Conservation (phyloP, 257 asterid genomes). For the Oldenlandia corymbosa region DNA sequence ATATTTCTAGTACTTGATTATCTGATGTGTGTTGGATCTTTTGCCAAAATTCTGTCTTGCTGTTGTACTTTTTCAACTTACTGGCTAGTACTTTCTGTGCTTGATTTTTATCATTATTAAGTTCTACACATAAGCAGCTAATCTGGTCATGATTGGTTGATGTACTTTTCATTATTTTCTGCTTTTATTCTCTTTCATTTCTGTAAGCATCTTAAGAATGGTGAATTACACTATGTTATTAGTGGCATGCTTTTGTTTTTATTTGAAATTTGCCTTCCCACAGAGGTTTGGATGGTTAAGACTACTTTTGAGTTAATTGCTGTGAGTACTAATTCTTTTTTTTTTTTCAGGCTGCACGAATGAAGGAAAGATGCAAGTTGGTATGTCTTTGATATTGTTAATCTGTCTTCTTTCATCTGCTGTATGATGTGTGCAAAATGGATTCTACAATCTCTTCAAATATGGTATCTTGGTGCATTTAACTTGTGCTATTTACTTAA, state of each 20-base stretch:
- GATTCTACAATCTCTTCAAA: neutral
- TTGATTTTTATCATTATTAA: neutral
- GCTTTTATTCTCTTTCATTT: too few relatives aligned
- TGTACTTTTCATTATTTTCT: neutral
- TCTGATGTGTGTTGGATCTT: neutral
- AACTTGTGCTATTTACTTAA: neutral
- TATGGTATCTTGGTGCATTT: neutral
- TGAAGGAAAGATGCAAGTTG: conserved; percentile 60
- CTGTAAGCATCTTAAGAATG: too few relatives aligned
- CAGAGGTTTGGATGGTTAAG: conserved; percentile 1
- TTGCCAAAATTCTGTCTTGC: neutral
- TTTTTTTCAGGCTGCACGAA: conserved; percentile 62
- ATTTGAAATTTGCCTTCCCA: neutral
- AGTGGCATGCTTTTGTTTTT: too few relatives aligned
- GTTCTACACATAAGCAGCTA: neutral
- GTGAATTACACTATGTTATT: too few relatives aligned
- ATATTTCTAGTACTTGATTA: neutral
- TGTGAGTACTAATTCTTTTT: conserved; percentile 24
- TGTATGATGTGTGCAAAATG: neutral
- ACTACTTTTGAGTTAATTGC: conserved; percentile 6
- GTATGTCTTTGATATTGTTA: conserved; percentile 27
- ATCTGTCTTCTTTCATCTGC: neutral
- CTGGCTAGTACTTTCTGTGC: neutral
- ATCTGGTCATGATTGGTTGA: neutral
- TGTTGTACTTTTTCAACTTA: neutral